phyloP scores from a whole-genome alignment of 306 rosid genomes.

The Lathyrus aphaca region DNA sequence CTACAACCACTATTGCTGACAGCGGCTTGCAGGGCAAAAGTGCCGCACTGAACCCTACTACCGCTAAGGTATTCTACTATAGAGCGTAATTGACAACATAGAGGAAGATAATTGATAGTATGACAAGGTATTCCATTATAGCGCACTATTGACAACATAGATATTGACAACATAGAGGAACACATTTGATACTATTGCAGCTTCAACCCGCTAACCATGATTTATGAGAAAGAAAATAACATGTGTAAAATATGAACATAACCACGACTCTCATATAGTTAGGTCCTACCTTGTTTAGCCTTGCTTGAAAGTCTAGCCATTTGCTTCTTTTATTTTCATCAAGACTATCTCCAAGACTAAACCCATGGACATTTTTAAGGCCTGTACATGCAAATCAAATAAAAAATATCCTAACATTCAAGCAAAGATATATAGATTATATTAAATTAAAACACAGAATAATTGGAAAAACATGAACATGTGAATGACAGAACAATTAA shows the following conservation, averaged over 20 bases:
- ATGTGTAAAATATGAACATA: neutral
- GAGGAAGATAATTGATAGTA: constrained; percentile 1
- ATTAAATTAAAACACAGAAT: constrained; percentile 16
- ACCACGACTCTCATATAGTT: neutral
- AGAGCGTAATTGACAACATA: no score
- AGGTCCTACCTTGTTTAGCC: constrained; percentile 69
- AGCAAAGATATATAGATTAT: constrained; percentile 3
- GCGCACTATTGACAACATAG: no score
- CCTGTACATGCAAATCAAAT: constrained; percentile 54
- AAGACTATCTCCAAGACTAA: constrained; percentile 89
- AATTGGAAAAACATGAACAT: constrained; percentile 20
- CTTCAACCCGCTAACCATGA: neutral
- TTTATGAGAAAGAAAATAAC: constrained; percentile 15
- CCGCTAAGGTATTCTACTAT: no score
- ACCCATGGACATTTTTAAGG: constrained; percentile 90
- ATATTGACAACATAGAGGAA: neutral
- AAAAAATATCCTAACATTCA: constrained; percentile 15
- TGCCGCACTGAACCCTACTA: no score
- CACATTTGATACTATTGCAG: constrained; percentile 1
- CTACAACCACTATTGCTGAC: no score
- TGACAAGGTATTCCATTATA: neutral
- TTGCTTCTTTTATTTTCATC: constrained; percentile 67
- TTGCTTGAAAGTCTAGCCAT: constrained; percentile 72
- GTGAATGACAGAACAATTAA: neutral
- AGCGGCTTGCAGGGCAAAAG: no score